phyloP scores from a whole-genome alignment of 441 rosid species.

The Monsonia emarginata region DNA sequence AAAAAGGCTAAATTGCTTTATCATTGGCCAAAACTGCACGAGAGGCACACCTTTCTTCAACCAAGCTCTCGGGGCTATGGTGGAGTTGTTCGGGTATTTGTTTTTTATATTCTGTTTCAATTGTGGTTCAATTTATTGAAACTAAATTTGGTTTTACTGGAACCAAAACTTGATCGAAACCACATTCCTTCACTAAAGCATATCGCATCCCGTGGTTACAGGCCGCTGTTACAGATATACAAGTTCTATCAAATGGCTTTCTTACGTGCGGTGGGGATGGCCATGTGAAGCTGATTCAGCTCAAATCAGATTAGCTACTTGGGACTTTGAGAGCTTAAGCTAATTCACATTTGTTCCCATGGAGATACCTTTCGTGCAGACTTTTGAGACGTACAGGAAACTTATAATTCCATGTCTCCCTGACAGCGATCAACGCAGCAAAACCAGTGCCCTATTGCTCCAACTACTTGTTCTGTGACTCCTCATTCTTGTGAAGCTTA shows the following conservation, averaged over 20 bases:
- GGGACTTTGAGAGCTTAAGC: constrained; percentile 15
- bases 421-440: not conserved
- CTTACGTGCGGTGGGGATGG: constrained; percentile 89
- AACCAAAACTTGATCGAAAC: not conserved
- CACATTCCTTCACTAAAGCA: constrained; percentile 5
- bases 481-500: too few relatives aligned
- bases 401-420: not conserved
- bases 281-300: constrained; percentile 52
- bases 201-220: constrained; percentile 25
- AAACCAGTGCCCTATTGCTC: not conserved
- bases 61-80: constrained; percentile 87
- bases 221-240: constrained; percentile 89
- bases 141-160: not conserved
- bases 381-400: not conserved
- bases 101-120: constrained; percentile 1
- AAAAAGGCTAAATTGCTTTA: constrained; percentile 61
- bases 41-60: constrained; percentile 69
- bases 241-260: constrained; percentile 71
- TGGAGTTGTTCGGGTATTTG: constrained; percentile 78
- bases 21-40: constrained; percentile 92
- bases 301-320: constrained; percentile 30
- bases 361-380: not conserved
- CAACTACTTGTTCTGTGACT: not conserved
- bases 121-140: not conserved
- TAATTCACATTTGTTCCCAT: not conserved